Evolutionary conservation across 2,329 filamentous ascomycete genomes (phyloP).

Genomic region (Claviceps quebecensis): DNA sequence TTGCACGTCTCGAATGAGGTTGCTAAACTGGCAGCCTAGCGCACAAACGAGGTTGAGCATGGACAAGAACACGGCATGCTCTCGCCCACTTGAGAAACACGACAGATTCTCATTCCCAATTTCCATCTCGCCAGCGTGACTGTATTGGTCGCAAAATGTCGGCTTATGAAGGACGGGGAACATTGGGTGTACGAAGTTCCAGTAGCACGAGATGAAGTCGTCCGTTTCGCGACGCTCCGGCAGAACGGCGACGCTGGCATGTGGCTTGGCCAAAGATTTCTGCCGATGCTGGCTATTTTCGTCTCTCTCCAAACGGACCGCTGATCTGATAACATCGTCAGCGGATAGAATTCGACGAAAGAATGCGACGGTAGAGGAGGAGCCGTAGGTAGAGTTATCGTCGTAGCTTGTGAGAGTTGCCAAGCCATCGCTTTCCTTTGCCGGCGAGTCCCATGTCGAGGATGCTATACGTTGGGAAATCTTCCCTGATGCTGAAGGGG

Average conservation of each 20-base stretch:
- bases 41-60: slow-evolving; percentile 3
- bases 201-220: slow-evolving; percentile 2
- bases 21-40: slow-evolving; percentile 3
- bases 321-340: not conserved
- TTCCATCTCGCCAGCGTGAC: not conserved
- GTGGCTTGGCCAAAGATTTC: not conserved
- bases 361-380: slow-evolving; percentile 3
- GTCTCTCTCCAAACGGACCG: not conserved
- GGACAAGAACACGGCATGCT: slow-evolving; percentile 1
- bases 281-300: not conserved
- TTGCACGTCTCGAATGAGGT: not conserved
- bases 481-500: not conserved
- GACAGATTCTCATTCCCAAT: not conserved
- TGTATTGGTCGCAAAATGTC: not conserved
- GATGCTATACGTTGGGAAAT: not conserved
- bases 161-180: slow-evolving; percentile 2
- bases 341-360: slow-evolving; percentile 1
- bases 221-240: not conserved
- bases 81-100: not conserved
- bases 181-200: slow-evolving; percentile 2
- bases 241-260: not conserved
- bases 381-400: slow-evolving; percentile 2
- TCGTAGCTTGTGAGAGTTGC: slow-evolving; percentile 3
- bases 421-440: slow-evolving; percentile 4
- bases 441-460: not conserved